Conservation (phyloP, 78 protist species). For the Speleostelium caveatum region DNA sequence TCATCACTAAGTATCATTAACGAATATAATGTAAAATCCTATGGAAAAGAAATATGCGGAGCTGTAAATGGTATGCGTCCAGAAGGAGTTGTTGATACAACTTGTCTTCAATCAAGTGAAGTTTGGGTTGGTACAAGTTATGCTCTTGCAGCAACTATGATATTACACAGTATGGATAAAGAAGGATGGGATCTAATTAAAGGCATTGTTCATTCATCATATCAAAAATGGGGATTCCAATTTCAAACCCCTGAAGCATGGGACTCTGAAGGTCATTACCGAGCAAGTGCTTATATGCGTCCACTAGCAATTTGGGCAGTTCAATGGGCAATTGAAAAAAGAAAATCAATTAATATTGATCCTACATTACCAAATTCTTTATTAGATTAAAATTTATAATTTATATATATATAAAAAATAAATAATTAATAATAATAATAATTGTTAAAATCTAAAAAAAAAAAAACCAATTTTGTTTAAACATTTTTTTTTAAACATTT, state of each 20-base stretch:
- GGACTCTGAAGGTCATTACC: slow-evolving; percentile 59
- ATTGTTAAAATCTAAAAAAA: too few species aligned
- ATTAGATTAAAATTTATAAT: too few species aligned
- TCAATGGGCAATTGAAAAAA: slow-evolving; percentile 59
- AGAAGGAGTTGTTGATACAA: slow-evolving; percentile 46
- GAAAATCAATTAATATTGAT: too few species aligned
- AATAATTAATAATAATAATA: too few species aligned
- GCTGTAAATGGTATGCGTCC: slow-evolving; percentile 86
- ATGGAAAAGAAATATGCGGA: slow-evolving; percentile 61
- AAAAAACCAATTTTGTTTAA: too few species aligned
- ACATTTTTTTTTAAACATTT: too few species aligned
- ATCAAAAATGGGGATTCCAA: slow-evolving; percentile 74
- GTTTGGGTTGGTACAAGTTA: slow-evolving; percentile 85
- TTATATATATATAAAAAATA: too few species aligned
- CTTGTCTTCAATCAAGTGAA: slow-evolving; percentile 77
- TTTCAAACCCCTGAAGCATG: slow-evolving; percentile 84
- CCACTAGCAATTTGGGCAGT: slow-evolving; percentile 79
- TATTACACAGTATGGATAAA: slow-evolving; percentile 50
- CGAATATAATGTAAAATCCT: slow-evolving; percentile 63
- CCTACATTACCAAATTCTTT: too few species aligned
- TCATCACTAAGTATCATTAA: slow-evolving; percentile 56
- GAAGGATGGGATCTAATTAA: slow-evolving; percentile 48
- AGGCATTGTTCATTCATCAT: slow-evolving; percentile 51
- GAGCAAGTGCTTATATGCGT: slow-evolving; percentile 77
- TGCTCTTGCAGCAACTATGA: slow-evolving; percentile 66